Percentiles rank a stretch among this genome's conserved stretches.
phyloP scores from a whole-genome alignment of 2,329 filamentous ascomycete species.

The Pestalotiopsis sp. region DNA sequence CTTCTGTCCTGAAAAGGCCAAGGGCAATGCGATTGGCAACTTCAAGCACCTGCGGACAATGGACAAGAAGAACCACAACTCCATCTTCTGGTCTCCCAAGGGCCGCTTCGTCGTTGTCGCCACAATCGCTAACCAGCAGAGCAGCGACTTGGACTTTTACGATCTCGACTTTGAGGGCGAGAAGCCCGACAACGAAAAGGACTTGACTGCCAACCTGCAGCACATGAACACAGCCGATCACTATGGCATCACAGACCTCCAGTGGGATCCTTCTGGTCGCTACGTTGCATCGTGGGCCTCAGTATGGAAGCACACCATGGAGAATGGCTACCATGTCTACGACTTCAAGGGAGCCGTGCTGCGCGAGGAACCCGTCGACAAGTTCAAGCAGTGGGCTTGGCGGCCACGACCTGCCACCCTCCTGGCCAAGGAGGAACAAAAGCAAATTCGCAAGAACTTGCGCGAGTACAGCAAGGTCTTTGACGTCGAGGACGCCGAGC shows the following conservation, averaged over 20 bases:
- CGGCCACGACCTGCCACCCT: slow-evolving; percentile 89
- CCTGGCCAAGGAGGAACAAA: slow-evolving; percentile 95
- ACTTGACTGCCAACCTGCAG: slow-evolving; percentile 91
- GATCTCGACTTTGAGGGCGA: slow-evolving; percentile 98
- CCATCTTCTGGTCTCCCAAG: slow-evolving; percentile 97
- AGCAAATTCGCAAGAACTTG: slow-evolving; percentile 96
- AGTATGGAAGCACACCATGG: slow-evolving; percentile 96
- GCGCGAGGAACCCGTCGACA: slow-evolving; percentile 88
- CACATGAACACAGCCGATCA: slow-evolving; percentile 93
- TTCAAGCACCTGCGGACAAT: slow-evolving; percentile 95
- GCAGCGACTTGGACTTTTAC: slow-evolving; percentile 95
- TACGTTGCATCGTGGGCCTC: slow-evolving; percentile 93
- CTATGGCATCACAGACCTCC: slow-evolving; percentile 96
- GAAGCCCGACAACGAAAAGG: slow-evolving; percentile 90
- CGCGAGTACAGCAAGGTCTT: slow-evolving; percentile 95
- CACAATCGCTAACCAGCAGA: slow-evolving; percentile 89
- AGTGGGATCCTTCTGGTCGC: slow-evolving; percentile 96
- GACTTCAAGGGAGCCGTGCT: slow-evolving; percentile 91
- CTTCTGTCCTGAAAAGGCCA: slow-evolving; percentile 95
- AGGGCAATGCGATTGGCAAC: slow-evolving; percentile 80
- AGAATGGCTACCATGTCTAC: slow-evolving; percentile 98
- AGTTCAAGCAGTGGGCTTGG: slow-evolving; percentile 98
- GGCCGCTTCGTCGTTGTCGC: slow-evolving; percentile 95
- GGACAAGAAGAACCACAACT: slow-evolving; percentile 99
- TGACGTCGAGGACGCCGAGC: slow-evolving; percentile 92